Base-by-base conservation (phyloP, 2,329 filamentous ascomycete genomes). In the Trichoderma atrobrunneum region DNA sequence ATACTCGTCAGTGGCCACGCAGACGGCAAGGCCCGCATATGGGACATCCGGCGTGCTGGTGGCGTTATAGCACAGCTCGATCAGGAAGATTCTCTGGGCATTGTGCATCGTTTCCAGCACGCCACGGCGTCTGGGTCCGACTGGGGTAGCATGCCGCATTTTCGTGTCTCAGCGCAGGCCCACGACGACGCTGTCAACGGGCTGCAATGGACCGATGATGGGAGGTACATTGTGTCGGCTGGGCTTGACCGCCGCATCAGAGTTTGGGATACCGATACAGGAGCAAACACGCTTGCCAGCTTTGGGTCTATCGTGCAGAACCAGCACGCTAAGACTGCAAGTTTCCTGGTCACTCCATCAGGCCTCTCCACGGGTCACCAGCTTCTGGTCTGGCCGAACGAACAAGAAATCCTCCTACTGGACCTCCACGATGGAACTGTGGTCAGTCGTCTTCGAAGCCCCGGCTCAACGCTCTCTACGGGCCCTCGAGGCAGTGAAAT, bases 271-370 rank as follows among this genome's bases (percentile, higher is more conserved):
- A 89, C 92, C 2, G 86, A 86, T 0, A 93, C 89, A 0, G 94
- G 94, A 2, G 92, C 92, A 21, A 98, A 98, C 80, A 97, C 93
- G 0, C 88, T 98, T 7, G 93, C 92, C 0, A 95, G 92, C 79
- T 98, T 98, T 78, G 94, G 94, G 0, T 93, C 95, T 1, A 87
- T 90, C 32, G 87, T 98, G 54, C 91, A 91, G 76, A 98, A 98
- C 79, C 86, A 84, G 75, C 90, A 87, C 76, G 84, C 91, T 6
- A 88, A 87, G 24, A 90, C 87, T 72, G 84, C 88, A 24, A 86
- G 85, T 60, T 89, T 94, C 72, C 82, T 94, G 70, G 80, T 90
- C 10, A 85, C 90, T 0, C 93, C 94, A 0, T 84, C 84, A 1
- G 84, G 87, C 8, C 78, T 91, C 30, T 88, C 87, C 3, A 81